phyloP scores from a whole-genome alignment of 2,329 filamentous ascomycete species.

The Fonsecaea multimorphosa region DNA sequence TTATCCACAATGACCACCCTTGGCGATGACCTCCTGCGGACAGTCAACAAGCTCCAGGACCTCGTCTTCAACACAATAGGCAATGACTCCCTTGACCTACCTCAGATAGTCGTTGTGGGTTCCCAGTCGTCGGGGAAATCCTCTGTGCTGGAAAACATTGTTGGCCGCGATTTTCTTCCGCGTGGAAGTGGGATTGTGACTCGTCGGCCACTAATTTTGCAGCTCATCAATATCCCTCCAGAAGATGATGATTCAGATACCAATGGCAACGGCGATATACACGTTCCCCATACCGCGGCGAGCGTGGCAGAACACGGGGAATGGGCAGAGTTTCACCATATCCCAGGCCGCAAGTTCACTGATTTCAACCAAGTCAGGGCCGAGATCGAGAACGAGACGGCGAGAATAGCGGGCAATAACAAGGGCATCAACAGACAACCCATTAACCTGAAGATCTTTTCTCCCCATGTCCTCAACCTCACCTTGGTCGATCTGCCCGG shows the following conservation, averaged over 20 bases:
- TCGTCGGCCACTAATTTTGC: constrained; percentile 88
- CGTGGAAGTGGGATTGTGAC: constrained; percentile 97
- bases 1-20: constrained; percentile 77
- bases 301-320: constrained; percentile 70
- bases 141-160: constrained; percentile 97
- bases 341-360: constrained; percentile 84
- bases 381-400: constrained; percentile 96
- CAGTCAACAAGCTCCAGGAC: constrained; percentile 98
- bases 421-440: constrained; percentile 98
- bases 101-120: constrained; percentile 98
- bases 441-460: constrained; percentile 99
- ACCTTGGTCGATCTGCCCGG: constrained; percentile 95
- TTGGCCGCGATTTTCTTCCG: constrained; percentile 94
- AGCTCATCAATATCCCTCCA: constrained; percentile 93
- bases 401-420: constrained; percentile 92
- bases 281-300: constrained; percentile 77
- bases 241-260: constrained; percentile 61
- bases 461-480: constrained; percentile 92
- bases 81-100: constrained; percentile 95
- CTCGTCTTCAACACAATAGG: constrained; percentile 99
- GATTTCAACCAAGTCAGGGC: constrained; percentile 93
- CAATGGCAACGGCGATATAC: constrained; percentile 62
- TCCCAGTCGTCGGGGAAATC: constrained; percentile 99
- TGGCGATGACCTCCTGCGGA: constrained; percentile 91
- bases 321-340: constrained; percentile 97